Base-by-base conservation (phyloP, 1,284 basidiomycete genomes). In the Ceratobasidium papillatum region DNA sequence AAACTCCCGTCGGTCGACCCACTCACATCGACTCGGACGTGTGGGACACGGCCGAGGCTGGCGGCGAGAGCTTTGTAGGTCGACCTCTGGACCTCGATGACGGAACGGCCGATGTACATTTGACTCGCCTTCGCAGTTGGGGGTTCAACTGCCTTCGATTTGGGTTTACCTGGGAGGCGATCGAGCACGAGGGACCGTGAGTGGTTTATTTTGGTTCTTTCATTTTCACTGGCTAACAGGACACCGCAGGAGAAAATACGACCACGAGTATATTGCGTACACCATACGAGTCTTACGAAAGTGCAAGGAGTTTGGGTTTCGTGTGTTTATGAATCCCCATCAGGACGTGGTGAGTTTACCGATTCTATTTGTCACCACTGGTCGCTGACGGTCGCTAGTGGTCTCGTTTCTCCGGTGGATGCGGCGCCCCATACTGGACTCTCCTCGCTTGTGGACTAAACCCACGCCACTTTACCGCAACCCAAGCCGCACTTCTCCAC, bases 381-480 rank as follows among this genome's bases (percentile, higher is more conserved):
- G n/a, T 17, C 27, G 62, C 41, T 41, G n/a, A 22, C 7, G 54
- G 25, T 41, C 51, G 30, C 41, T 43, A 98, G 95, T 99, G 97
- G 94, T 98, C 96, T 0, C 93, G 97, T 49, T 98, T 96, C 84
- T 93, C 94, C 4, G 96, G 97, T 27, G 97, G 97, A 7, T 97
- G 95, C 0, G 97, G 97, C 12, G 97, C 97, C 0, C 97, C 97
- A 0, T 93, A 91, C 79, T 99, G 97, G 97, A 96, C 96, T 0
- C 85, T 99, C 5, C 87, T 89, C 43, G 96, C 96, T 0, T 98
- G 95, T 80, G 97, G 96, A 11, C 89, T 99, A 77, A 88, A 99
- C 79, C 95, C 96, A 0, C 87, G 90, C 66, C 88, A 93, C 78
- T 90, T 98, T 76, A 93, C 93, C 0, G 87, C 90, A 0, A 98